Base-by-base conservation (phyloP, 2,329 filamentous ascomycete species). In the Ophiocordyceps australis region DNA sequence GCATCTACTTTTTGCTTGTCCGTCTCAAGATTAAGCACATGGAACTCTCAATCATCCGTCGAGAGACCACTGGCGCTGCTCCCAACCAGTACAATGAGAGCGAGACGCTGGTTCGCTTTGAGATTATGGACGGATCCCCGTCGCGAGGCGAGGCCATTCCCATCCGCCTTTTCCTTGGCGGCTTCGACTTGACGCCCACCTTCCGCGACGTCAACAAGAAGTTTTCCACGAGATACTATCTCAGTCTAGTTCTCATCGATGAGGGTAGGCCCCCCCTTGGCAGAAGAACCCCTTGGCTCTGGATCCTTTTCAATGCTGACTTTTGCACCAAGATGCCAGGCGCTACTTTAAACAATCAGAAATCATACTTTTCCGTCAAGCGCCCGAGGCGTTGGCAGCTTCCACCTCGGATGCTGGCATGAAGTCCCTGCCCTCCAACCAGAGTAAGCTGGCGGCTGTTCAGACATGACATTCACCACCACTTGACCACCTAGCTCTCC, bases 191-290 rank as follows among this genome's bases (percentile, higher is more conserved):
- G 34, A 98, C 89, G 5, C 89, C 89, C 11, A 98, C 89, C 9
- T 98, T 98, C 68, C 79, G 89, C 34, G 89, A 98, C 50, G 91
- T 98, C 39, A 98, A 98, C 68, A 98, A 98, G 65, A 98, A 98
- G 57, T 98, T 93, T 54, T 95, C 86, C 15, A 95, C 86, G 20
- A 68, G 89, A 43, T 98, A 98, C 57, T 98, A 98, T 55, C 68
- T 98, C 34, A 94, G 85, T 47, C 58, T 98, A 34, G 89, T 98
- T 14, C 65, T 94, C 38, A 94, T 94, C 38, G 85, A 94, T 44
- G 85, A 94, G 69, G 81, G 81, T 79, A 54, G 38, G 59, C 49
- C 11, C 16, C 13, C 20, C 11, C 19, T 19, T 18, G 14, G 13
- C n/a, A n/a, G n/a, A n/a, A n/a, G n/a, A n/a, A n/a, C n/a, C 23